Conservation (phyloP, 2,329 filamentous ascomycete genomes). For the Trichophyton rubrum region DNA sequence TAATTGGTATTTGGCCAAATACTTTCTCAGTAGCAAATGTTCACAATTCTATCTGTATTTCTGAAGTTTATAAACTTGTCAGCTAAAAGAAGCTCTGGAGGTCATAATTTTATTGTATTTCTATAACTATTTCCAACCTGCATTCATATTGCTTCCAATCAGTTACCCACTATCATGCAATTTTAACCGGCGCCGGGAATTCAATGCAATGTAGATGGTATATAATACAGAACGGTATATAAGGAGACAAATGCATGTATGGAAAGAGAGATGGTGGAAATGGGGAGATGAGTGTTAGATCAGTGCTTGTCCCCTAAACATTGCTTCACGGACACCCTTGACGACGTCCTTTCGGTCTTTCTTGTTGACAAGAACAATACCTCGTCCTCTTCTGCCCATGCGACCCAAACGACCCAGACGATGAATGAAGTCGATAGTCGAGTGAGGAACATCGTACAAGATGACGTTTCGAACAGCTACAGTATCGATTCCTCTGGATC, state of each 20-base stretch:
- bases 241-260: not conserved
- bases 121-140: not conserved
- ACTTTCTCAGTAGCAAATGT: not conserved
- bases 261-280: not conserved
- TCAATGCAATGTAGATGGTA: not conserved
- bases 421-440: constrained; percentile 96
- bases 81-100: not conserved
- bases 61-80: not conserved
- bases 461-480: constrained; percentile 82
- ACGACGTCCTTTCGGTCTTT: constrained; percentile 84
- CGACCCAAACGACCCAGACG: constrained; percentile 80
- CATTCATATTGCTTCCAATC: not conserved
- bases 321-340: constrained; percentile 77
- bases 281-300: constrained; percentile 38
- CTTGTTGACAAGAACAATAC: constrained; percentile 80
- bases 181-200: not conserved
- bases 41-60: not conserved
- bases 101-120: not conserved
- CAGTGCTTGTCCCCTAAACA: constrained; percentile 69
- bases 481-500: constrained; percentile 87
- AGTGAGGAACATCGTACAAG: constrained; percentile 94
- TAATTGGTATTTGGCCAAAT: not conserved
- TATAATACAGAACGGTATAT: constrained; percentile 1
- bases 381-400: constrained; percentile 81
- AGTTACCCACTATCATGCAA: not conserved